Conservation (phyloP, 2,329 filamentous ascomycete species). For the Lizonia empirigonia region DNA sequence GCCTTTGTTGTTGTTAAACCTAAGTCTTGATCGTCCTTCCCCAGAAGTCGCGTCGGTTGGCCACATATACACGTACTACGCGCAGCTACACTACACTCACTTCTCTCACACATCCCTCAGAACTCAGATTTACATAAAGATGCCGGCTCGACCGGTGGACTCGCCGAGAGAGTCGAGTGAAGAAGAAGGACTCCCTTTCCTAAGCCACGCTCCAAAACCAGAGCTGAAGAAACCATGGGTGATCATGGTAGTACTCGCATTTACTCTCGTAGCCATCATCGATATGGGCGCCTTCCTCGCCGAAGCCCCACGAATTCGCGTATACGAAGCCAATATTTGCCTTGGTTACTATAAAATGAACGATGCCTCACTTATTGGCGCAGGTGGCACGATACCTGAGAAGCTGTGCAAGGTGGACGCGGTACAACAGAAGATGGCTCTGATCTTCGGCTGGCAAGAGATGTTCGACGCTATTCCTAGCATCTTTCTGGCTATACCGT, state of each 20-base stretch:
- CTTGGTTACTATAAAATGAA: slow-evolving; percentile 51
- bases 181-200: slow-evolving; percentile 28
- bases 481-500: slow-evolving; percentile 56
- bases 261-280: slow-evolving; percentile 52
- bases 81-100: background rate
- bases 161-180: slow-evolving; percentile 23
- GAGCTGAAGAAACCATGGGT: slow-evolving; percentile 41
- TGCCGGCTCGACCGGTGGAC: slow-evolving; percentile 9
- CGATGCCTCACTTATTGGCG: slow-evolving; percentile 52
- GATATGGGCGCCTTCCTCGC: slow-evolving; percentile 55
- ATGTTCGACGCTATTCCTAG: slow-evolving; percentile 54
- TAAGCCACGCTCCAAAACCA: slow-evolving; percentile 5
- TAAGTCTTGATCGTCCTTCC: background rate
- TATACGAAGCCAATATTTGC: slow-evolving; percentile 58
- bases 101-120: background rate
- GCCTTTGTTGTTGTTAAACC: background rate
- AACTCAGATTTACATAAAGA: slow-evolving; percentile 6
- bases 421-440: slow-evolving; percentile 57
- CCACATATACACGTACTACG: background rate
- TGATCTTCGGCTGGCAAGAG: slow-evolving; percentile 57
- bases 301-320: slow-evolving; percentile 53
- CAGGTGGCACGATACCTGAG: slow-evolving; percentile 53
- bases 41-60: background rate
- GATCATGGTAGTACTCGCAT: slow-evolving; percentile 41
- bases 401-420: slow-evolving; percentile 57